A percentile compares a stretch with the other conserved stretches of the same genome.
Conservation (phyloP, 106 monocot species). For the Phalaenopsis equestris region DNA sequence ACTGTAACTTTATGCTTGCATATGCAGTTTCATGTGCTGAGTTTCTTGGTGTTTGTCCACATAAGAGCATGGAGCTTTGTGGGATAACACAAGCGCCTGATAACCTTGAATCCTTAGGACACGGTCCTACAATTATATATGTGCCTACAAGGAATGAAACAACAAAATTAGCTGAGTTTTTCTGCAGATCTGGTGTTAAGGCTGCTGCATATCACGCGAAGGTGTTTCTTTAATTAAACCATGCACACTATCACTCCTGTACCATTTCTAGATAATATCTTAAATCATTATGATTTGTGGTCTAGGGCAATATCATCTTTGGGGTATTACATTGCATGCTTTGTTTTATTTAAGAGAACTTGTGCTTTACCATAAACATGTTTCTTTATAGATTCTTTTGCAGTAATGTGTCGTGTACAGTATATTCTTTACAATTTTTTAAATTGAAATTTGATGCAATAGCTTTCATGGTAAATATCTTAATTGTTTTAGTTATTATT, state of each 20-base stretch:
- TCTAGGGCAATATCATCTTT: neutral
- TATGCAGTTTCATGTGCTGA: constrained; percentile 67
- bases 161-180: constrained; percentile 41
- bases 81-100: constrained; percentile 15
- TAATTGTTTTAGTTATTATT: neutral
- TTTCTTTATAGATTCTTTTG: neutral
- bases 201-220: constrained; percentile 96
- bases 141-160: constrained; percentile 94
- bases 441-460: neutral
- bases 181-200: constrained; percentile 69
- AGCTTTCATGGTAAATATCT: neutral
- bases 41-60: constrained; percentile 25
- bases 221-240: constrained; percentile 23
- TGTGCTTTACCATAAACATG: neutral
- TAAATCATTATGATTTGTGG: neutral
- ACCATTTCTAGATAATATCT: neutral
- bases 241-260: no score
- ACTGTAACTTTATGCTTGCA: neutral
- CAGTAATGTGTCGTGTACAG: neutral
- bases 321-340: neutral
- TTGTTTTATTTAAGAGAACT: neutral
- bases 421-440: neutral
- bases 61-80: constrained; percentile 17
- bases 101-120: constrained; percentile 23
- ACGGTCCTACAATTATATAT: constrained; percentile 88